These are phyloP conservation scores for Pseudocercospora musae DNA, from an alignment of 2,329 filamentous ascomycete genomes.

Conservation along the genomic window DNA sequence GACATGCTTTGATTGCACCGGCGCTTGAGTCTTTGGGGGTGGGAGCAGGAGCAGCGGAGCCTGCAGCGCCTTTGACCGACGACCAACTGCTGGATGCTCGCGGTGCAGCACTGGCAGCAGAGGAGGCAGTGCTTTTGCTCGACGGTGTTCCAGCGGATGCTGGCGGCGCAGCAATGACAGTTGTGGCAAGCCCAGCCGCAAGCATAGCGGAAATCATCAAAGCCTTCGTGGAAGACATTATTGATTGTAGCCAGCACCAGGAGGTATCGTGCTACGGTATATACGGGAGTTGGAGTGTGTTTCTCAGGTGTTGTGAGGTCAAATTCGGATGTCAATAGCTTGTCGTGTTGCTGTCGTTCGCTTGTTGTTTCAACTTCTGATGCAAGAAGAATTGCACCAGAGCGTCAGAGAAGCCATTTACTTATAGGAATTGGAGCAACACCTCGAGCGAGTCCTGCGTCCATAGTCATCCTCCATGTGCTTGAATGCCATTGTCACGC, in stretches of 20 bases:
- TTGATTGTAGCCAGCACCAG: not conserved
- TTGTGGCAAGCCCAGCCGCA: not conserved
- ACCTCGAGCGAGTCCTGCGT: not conserved
- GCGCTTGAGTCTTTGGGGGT: not conserved
- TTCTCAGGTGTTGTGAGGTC: not conserved
- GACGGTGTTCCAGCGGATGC: not conserved
- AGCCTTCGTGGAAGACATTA: not conserved
- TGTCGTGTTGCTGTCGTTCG: not conserved
- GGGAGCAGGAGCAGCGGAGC: not conserved
- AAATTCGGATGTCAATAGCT: not conserved
- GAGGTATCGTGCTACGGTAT: not conserved
- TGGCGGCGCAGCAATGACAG: not conserved
- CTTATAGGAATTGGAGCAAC: not conserved
- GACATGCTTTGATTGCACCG: not conserved
- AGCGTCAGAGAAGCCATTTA: not conserved
- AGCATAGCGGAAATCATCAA: not conserved
- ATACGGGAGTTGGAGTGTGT: not conserved
- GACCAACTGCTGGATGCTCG: not conserved
- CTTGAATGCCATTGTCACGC: not conserved
- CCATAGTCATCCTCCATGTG: not conserved
- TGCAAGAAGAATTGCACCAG: not conserved
- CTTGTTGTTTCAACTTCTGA: not conserved
- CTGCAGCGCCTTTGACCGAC: not conserved
- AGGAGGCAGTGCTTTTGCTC: not conserved
- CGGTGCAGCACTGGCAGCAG: not conserved